phyloP scores from a whole-genome alignment of 352 stramenopile species.

The Phytophthora ramorum region DNA sequence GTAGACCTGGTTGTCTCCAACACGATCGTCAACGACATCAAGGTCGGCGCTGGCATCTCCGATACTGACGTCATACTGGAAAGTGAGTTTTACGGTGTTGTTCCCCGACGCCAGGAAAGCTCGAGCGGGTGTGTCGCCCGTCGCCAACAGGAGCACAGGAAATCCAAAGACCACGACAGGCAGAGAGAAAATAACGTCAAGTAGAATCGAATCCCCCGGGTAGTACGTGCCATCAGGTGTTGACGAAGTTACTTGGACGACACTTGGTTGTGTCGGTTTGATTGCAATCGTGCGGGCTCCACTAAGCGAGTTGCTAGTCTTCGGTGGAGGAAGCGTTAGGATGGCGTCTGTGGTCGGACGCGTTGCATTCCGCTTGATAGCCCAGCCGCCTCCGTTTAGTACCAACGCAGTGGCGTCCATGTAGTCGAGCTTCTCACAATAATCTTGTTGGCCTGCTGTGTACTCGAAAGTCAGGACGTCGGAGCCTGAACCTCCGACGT shows the following conservation, averaged over 20 bases:
- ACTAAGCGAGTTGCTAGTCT: slow-evolving; percentile 51
- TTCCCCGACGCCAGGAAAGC: slow-evolving; percentile 49
- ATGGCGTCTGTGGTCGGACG: slow-evolving; percentile 52
- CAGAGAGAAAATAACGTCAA: slow-evolving; percentile 69
- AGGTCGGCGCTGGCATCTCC: slow-evolving; percentile 48
- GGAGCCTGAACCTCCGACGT: slow-evolving; percentile 61
- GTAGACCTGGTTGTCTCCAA: slow-evolving; percentile 37
- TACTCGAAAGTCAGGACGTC: slow-evolving; percentile 64
- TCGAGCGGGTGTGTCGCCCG: slow-evolving; percentile 14
- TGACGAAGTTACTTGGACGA: slow-evolving; percentile 44
- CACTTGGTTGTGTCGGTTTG: slow-evolving; percentile 53
- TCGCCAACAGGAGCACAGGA: slow-evolving; percentile 48
- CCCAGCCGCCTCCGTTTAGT: slow-evolving; percentile 33
- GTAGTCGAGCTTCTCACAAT: slow-evolving; percentile 75
- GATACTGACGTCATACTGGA: slow-evolving; percentile 52
- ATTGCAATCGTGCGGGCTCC: slow-evolving; percentile 59
- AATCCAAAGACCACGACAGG: slow-evolving; percentile 66
- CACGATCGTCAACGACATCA: slow-evolving; percentile 63
- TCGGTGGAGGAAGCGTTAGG: slow-evolving; percentile 53
- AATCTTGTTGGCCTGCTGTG: slow-evolving; percentile 54
- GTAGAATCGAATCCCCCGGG: slow-evolving; percentile 56
- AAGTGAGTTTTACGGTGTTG: slow-evolving; percentile 48
- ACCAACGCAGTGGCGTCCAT: slow-evolving; percentile 48
- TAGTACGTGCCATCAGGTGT: slow-evolving; percentile 59
- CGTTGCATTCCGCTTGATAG: slow-evolving; percentile 55